Evolutionary conservation across 176 grass and related monocot genomes (phyloP).

Genomic region (Thinopyrum elongatum): DNA sequence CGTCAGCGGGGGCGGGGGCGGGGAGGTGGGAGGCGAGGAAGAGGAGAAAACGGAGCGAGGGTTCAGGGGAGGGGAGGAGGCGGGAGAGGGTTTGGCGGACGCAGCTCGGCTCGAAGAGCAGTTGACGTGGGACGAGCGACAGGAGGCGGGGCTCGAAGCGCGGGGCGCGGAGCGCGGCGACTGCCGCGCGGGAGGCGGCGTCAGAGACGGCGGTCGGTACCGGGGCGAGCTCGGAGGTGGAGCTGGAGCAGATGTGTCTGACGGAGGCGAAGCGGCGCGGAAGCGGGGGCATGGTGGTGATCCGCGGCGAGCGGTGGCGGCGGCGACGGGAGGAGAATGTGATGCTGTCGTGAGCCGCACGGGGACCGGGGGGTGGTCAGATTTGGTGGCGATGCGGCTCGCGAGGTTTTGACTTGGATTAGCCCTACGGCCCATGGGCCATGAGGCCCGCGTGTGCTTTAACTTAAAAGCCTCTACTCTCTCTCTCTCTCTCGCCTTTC

Average conservation of each 20-base stretch:
- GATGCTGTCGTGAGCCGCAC: background rate
- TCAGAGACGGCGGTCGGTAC: constrained; percentile 3
- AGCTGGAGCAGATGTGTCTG: constrained; percentile 33
- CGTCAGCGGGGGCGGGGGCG: background rate
- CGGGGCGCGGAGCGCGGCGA: constrained; percentile 25
- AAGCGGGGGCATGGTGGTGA: constrained; percentile 21
- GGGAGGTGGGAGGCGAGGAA: constrained; percentile 47
- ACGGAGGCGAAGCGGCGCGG: constrained; percentile 1
- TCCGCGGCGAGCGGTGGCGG: background rate
- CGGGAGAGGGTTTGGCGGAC: constrained; percentile 43
- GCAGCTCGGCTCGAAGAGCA: constrained; percentile 61
- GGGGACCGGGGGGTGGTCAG: background rate
- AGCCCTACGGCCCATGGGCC: background rate
- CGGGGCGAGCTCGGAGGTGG: background rate
- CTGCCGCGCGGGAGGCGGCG: constrained; percentile 29
- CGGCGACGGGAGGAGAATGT: background rate
- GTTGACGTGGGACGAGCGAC: constrained; percentile 31
- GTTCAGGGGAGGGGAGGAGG: constrained; percentile 27
- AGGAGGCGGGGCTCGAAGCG: constrained; percentile 38
- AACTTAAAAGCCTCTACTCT: background rate
- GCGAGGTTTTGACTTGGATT: background rate
- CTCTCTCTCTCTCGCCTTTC: no score
- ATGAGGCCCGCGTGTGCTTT: background rate
- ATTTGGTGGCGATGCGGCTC: background rate
- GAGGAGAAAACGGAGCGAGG: constrained; percentile 55